Base-by-base conservation (phyloP, 2,329 filamentous ascomycete genomes). In the Erysiphe pulchra region DNA sequence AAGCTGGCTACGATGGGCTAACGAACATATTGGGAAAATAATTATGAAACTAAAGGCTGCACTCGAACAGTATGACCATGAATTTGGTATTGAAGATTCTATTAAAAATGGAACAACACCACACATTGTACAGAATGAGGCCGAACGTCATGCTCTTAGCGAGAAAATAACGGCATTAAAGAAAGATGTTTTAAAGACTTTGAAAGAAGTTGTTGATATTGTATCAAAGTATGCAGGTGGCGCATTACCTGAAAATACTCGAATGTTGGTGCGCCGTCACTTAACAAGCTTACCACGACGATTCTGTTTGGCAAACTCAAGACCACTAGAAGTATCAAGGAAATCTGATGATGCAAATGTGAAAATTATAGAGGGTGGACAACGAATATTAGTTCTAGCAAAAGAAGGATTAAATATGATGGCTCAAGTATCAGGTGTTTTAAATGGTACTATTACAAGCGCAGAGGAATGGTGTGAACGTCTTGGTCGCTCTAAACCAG, bases 351-450 rank as follows among this genome's bases (percentile, higher is more conserved):
- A 64, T 42, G 59, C 59, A 24, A 64, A 67, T 46, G 59, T 60
- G 46, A 62, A 65, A 41, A 60, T 65, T 12, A 61, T 63, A 1
- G 69, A 76, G 24, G 68, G 68, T 45, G 85, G 83, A 0, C 78
- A 85, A 53, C 71, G 80, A 37, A 85, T 92, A 47, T 64, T 95
- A 12, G 75, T 90, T 1, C 73, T 95, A 45, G 87, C 87, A 7
- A 80, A 80, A 55, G 87, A 95, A 59, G 84, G 86, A 0, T 66
- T 95, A 13, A 85, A 94, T 53, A 93, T 95, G 79, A 85, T 95
- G 69, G 72, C 75, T 1, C 85, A 94, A 59, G 84, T 98, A 44
- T 90, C 77, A 37, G 75, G 77, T 5, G 82, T 94, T 1, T 70
- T 95, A 9, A 82, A 92, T 53, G 80, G 84, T 45, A 95, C 90